These are phyloP conservation scores for Platanthera zijinensis DNA, from an alignment of 106 monocot genomes.

Conservation along the genomic window DNA sequence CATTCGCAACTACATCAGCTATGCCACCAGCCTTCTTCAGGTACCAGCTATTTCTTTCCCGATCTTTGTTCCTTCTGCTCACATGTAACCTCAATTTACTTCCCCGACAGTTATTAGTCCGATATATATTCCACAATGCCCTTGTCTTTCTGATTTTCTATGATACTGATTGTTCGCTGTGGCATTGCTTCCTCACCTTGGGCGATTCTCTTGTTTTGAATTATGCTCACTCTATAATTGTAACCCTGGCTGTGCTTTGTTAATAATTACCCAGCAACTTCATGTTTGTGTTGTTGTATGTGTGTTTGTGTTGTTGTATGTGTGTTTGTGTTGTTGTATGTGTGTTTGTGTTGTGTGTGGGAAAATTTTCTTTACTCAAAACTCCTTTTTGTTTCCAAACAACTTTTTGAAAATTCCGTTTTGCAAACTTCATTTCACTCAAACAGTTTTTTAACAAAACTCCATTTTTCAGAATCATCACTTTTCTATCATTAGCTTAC, in stretches of 20 bases:
- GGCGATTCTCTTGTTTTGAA: background rate
- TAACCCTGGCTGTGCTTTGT: background rate
- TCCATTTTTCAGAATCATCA: too few species aligned
- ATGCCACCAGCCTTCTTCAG: slow-evolving; percentile 27
- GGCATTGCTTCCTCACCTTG: background rate
- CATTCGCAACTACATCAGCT: slow-evolving; percentile 37
- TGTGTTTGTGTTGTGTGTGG: too few species aligned
- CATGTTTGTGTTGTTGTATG: too few species aligned
- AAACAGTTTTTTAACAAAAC: too few species aligned
- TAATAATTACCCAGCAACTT: background rate
- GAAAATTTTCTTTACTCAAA: too few species aligned
- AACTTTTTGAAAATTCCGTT: too few species aligned
- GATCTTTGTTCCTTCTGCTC: background rate
- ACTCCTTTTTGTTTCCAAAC: too few species aligned
- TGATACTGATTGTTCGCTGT: background rate
- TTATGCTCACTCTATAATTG: background rate
- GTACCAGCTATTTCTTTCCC: slow-evolving; percentile 4
- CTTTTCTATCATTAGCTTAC: too few species aligned
- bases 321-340: too few species aligned
- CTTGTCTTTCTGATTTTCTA: background rate
- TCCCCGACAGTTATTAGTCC: background rate
- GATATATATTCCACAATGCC: background rate
- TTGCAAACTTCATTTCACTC: too few species aligned
- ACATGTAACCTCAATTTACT: background rate
- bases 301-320: too few species aligned